phyloP scores from a whole-genome alignment of 257 asterid genomes.

The Salvia hispanica region DNA sequence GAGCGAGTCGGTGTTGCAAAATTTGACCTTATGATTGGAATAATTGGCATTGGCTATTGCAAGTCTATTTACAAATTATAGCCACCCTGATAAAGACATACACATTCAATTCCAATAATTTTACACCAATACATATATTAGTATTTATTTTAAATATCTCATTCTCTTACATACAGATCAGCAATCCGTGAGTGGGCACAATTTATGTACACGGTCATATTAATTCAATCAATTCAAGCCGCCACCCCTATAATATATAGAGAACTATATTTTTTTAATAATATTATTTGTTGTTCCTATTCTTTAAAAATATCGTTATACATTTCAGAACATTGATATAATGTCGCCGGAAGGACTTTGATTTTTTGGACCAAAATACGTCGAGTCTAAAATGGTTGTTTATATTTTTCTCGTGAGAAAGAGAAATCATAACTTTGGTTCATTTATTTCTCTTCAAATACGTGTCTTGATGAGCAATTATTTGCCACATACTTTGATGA shows the following conservation, averaged over 20 bases:
- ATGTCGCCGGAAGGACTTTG: too few relatives aligned
- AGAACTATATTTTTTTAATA: too few relatives aligned
- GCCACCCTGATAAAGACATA: conserved; percentile 32
- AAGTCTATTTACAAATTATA: conserved; percentile 27
- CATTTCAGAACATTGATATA: too few relatives aligned
- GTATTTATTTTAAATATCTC: conserved; percentile 11
- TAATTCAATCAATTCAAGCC: background rate
- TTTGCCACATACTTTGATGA: too few relatives aligned
- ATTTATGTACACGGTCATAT: conserved; percentile 6
- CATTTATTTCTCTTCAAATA: too few relatives aligned
- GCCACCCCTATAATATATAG: background rate
- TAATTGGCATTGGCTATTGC: conserved; percentile 22
- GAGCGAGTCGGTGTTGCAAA: conserved; percentile 29
- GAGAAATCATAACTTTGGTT: too few relatives aligned
- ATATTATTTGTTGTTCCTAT: too few relatives aligned
- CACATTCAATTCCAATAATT: conserved; percentile 13
- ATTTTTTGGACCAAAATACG: too few relatives aligned
- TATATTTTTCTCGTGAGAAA: too few relatives aligned
- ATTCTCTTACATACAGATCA: background rate
- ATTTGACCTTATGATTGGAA: conserved; percentile 38
- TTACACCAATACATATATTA: background rate
- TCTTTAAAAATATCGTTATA: too few relatives aligned
- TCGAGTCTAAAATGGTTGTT: too few relatives aligned
- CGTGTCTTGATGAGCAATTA: too few relatives aligned
- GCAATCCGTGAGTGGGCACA: conserved; percentile 10